Conservation (phyloP, 2,329 filamentous ascomycete species). For the Bipolaris victoriae region DNA sequence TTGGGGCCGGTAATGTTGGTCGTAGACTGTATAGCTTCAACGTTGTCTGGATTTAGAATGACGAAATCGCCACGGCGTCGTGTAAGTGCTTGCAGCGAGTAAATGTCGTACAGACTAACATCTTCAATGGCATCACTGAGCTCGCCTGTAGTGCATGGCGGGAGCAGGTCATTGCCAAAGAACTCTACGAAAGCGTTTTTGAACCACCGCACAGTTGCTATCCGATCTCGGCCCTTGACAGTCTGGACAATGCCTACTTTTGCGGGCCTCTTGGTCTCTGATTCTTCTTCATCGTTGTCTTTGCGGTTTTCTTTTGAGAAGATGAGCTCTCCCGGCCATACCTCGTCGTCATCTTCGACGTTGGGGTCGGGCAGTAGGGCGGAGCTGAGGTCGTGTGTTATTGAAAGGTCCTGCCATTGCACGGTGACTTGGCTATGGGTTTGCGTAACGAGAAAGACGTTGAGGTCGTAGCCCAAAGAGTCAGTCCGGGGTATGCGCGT, state of each 20-base stretch:
- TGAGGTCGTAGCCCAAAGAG: slow-evolving; percentile 63
- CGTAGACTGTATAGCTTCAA: slow-evolving; percentile 19
- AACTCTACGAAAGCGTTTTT: slow-evolving; percentile 41
- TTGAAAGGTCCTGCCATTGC: slow-evolving; percentile 64
- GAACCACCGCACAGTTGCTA: slow-evolving; percentile 64
- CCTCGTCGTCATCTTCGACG: slow-evolving; percentile 61
- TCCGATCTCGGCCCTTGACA: slow-evolving; percentile 61
- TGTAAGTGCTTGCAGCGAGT: slow-evolving; percentile 56
- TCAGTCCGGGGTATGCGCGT: slow-evolving; percentile 54
- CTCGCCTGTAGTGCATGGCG: slow-evolving; percentile 52
- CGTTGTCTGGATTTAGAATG: slow-evolving; percentile 50
- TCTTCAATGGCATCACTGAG: slow-evolving; percentile 55
- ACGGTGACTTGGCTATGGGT: slow-evolving; percentile 59
- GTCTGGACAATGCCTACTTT: slow-evolving; percentile 64
- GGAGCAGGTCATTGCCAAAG: slow-evolving; percentile 48
- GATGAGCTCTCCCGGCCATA: slow-evolving; percentile 64
- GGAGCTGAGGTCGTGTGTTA: slow-evolving; percentile 55
- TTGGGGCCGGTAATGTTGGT: slow-evolving; percentile 40
- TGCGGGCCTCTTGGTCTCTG: slow-evolving; percentile 50
- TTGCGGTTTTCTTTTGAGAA: slow-evolving; percentile 52
- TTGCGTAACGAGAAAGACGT: slow-evolving; percentile 60
- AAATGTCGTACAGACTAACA: slow-evolving; percentile 65
- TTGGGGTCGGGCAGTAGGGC: slow-evolving; percentile 58
- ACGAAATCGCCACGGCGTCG: slow-evolving; percentile 61
- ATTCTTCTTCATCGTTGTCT: slow-evolving; percentile 15